Conservation (phyloP, 225 moss, liverwort and hornwort species). For the Bryum argenteum region DNA sequence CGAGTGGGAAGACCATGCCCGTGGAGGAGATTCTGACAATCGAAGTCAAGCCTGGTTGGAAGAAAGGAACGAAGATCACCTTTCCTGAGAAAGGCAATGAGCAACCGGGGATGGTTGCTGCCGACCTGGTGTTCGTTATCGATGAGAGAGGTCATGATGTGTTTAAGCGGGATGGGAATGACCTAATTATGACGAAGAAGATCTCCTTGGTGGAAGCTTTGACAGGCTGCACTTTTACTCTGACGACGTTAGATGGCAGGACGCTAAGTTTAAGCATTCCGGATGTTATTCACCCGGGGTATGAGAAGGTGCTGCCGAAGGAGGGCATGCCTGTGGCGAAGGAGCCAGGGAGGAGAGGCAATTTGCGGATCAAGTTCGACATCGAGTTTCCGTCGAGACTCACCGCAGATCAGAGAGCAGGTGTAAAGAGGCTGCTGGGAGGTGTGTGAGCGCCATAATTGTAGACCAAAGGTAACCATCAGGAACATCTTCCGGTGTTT, state of each 20-base stretch:
- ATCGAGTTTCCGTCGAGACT: slow-evolving; percentile 89
- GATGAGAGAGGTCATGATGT: slow-evolving; percentile 92
- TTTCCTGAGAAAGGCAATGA: slow-evolving; percentile 99
- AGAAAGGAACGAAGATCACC: slow-evolving; percentile 97
- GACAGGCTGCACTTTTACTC: slow-evolving; percentile 84
- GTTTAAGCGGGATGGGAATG: slow-evolving; percentile 97
- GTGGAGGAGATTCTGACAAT: slow-evolving; percentile 99
- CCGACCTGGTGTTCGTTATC: slow-evolving; percentile 97
- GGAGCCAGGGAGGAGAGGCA: slow-evolving; percentile 90
- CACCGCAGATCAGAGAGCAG: slow-evolving; percentile 75
- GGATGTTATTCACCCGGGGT: slow-evolving; percentile 83
- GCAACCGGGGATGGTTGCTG: slow-evolving; percentile 87
- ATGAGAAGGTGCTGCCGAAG: slow-evolving; percentile 86
- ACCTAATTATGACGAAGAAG: slow-evolving; percentile 93
- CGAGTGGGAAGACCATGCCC: slow-evolving; percentile 84
- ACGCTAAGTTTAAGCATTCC: slow-evolving; percentile 71
- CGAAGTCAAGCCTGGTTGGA: slow-evolving; percentile 99
- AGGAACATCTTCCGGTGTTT: slow-evolving; percentile 19
- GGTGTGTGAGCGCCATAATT: slow-evolving; percentile 51
- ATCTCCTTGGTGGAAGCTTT: slow-evolving; percentile 77
- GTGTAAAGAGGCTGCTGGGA: slow-evolving; percentile 81
- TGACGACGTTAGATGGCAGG: slow-evolving; percentile 85
- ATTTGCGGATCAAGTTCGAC: slow-evolving; percentile 90
- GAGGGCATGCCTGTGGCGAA: slow-evolving; percentile 99
- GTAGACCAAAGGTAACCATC: slow-evolving; percentile 44